Evolutionary conservation across 1,284 basidiomycete genomes (phyloP), one percentile per base, ranked within the genome.

Genomic region (Inonotus obliquus): DNA sequence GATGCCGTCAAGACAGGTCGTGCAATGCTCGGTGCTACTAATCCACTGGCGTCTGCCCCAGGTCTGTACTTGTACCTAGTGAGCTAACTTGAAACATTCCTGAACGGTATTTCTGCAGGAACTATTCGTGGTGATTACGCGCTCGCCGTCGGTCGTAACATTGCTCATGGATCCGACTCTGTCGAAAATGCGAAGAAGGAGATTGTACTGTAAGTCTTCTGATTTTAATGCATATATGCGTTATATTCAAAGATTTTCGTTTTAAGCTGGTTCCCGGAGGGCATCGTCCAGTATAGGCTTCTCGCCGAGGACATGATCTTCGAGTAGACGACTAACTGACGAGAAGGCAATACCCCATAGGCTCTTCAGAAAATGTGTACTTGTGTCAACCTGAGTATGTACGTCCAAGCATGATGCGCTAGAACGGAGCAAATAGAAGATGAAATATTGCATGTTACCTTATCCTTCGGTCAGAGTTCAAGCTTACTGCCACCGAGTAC

Each of bases 1-100:
- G 94, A 97, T 74, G 94, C 93, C 68, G 94, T 97, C 81, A 96
- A 96, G 84, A 94, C 92, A 66, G 95, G 95, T 70, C 94, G 95
- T 78, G 83, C 77, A 75, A 94, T 98, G 87, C 91, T 99, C 70
- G 95, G 96, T 74, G 89, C 94, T 54, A 98, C 97, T 74, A 98
- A 99, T 88, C 97, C 96, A 64, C 86, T 98, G 65, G 84, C 83
- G 57, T 98, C 96, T 66, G 80, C 85, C 66, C 85, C 93, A 68
- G 94, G 94, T 89, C 66, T 66, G 57, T 39, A 5, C 72, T 69
- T 44, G 41, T 44, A 32, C 32, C 32, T 9, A 32, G 41, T 7
- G 19, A 44, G 41, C 7, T 17, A 44, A 7, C 11, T 44, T 14
- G 1, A 14, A 17, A n/a, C 41, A 44, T 21, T 21, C 41, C n/a